These are phyloP conservation scores for Crithidia thermophila DNA, from an alignment of 208 protist genomes.

Conservation along the genomic window DNA sequence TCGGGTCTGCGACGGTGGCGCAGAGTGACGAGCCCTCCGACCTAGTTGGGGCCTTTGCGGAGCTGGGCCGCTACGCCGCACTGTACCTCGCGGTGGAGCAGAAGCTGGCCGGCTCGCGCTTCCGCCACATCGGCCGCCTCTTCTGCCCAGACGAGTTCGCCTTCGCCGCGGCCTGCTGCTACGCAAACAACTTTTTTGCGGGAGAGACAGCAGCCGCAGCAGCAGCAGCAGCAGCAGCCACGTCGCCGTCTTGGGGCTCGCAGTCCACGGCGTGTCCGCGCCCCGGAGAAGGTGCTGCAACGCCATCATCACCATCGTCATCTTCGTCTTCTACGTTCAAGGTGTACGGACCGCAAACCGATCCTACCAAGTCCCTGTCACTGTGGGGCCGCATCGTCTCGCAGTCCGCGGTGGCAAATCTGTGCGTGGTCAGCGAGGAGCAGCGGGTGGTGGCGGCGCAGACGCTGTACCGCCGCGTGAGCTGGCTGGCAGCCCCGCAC, in stretches of 20 bases:
- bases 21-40: not conserved
- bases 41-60: conserved; percentile 18
- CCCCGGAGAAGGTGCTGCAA: no score
- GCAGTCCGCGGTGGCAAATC: conserved; percentile 21
- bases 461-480: conserved; percentile 39
- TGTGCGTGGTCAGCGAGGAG: conserved; percentile 48
- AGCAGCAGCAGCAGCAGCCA: not conserved
- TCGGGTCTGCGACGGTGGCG: no score
- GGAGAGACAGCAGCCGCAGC: not conserved
- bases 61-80: conserved; percentile 43
- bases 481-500: conserved; percentile 47
- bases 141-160: conserved; percentile 56
- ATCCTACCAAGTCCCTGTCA: conserved; percentile 43
- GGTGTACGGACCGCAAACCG: conserved; percentile 45
- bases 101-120: conserved; percentile 46
- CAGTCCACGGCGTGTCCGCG: no score
- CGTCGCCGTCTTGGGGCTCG: not conserved
- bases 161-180: conserved; percentile 60
- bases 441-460: conserved; percentile 52
- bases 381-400: conserved; percentile 45
- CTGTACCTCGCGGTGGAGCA: conserved; percentile 55
- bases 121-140: conserved; percentile 43
- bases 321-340: conserved; percentile 19
- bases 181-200: conserved; percentile 44
- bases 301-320: no score